Conservation (phyloP, 2,329 filamentous ascomycete genomes). For the Colletotrichum truncatum region DNA sequence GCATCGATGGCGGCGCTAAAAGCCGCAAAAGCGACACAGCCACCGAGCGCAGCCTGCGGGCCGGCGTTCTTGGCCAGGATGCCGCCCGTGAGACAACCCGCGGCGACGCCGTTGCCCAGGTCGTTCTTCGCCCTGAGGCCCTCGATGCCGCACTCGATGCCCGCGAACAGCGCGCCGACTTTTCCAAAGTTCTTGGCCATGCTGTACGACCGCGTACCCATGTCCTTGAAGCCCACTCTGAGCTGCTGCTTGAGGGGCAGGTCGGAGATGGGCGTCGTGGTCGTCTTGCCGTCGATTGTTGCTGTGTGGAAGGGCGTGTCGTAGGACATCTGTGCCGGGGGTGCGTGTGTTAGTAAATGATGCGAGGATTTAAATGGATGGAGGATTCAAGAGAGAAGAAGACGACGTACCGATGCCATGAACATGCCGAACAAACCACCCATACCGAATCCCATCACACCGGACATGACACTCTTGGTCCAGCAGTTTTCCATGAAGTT, state of each 20-base stretch:
- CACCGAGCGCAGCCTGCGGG: conserved; percentile 86
- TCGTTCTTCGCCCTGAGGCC: conserved; percentile 94
- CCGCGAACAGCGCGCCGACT: conserved; percentile 89
- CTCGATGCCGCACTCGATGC: conserved; percentile 96
- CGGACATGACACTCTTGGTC: conserved; percentile 87
- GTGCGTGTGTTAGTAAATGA: too few species aligned
- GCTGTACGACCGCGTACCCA: conserved; percentile 84
- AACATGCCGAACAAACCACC: conserved; percentile 96
- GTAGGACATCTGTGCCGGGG: conserved; percentile 89
- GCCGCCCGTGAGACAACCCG: conserved; percentile 91
- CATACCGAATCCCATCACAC: conserved; percentile 92
- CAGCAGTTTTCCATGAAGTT: conserved; percentile 90
- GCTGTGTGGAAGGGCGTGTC: conserved; percentile 82
- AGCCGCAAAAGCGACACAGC: conserved; percentile 92
- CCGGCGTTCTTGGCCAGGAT: conserved; percentile 87
- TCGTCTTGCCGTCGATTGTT: conserved; percentile 44
- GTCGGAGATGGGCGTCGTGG: conserved; percentile 55
- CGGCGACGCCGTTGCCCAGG: conserved; percentile 84
- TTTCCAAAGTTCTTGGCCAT: conserved; percentile 95
- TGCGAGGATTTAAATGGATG: too few species aligned
- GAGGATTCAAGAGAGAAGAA: conserved; percentile 33
- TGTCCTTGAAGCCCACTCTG: conserved; percentile 88
- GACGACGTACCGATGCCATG: conserved; percentile 85
- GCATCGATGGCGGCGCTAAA: conserved; percentile 93
- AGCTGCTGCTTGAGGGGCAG: conserved; percentile 89